A percentile compares a stretch with the other conserved stretches of the same genome.
Evolutionary conservation across 176 grass and related monocot genomes (phyloP).

Genomic region (Cymbopogon citratus): DNA sequence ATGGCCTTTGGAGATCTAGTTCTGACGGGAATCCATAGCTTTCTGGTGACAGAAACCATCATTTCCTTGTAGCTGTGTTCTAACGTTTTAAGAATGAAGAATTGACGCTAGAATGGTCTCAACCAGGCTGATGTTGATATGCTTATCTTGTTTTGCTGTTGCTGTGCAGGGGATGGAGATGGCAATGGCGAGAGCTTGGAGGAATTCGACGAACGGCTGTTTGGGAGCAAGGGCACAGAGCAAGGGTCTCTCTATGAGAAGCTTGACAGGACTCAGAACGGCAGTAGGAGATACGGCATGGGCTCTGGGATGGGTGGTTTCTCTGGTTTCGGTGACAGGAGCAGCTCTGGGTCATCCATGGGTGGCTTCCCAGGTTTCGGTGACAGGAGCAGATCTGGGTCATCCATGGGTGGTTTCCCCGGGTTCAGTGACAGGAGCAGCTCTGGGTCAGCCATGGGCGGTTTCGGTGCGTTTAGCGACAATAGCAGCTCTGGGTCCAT

Average conservation of each 20-base stretch:
- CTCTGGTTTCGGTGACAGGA: not conserved
- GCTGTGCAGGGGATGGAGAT: constrained; percentile 3
- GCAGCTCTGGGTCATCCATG: constrained; percentile 2
- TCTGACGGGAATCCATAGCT: not conserved
- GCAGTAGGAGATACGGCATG: constrained; percentile 8
- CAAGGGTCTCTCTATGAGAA: constrained; percentile 34
- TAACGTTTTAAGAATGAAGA: not conserved
- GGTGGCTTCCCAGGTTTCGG: not conserved
- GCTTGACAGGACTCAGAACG: constrained; percentile 42
- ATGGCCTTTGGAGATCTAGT: constrained; percentile 19
- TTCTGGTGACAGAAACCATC: not conserved
- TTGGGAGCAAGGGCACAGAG: constrained; percentile 7
- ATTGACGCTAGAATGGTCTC: too few relatives aligned
- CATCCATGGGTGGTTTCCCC: constrained; percentile 14
- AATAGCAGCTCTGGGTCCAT: constrained; percentile 22
- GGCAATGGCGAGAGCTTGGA: constrained; percentile 34
- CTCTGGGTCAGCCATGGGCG: too few relatives aligned
- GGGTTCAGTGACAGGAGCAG: not conserved
- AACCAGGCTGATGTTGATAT: too few relatives aligned
- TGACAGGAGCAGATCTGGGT: constrained; percentile 5
- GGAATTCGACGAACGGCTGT: constrained; percentile 48
- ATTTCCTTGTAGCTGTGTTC: not conserved
- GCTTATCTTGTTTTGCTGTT: constrained; percentile 9
- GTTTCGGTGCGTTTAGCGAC: not conserved
- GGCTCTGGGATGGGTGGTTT: constrained; percentile 25